Evolutionary conservation across 2,329 filamentous ascomycete species (phyloP), one percentile per base, ranked within the genome.

Genomic region (Colletotrichum liriopes): DNA sequence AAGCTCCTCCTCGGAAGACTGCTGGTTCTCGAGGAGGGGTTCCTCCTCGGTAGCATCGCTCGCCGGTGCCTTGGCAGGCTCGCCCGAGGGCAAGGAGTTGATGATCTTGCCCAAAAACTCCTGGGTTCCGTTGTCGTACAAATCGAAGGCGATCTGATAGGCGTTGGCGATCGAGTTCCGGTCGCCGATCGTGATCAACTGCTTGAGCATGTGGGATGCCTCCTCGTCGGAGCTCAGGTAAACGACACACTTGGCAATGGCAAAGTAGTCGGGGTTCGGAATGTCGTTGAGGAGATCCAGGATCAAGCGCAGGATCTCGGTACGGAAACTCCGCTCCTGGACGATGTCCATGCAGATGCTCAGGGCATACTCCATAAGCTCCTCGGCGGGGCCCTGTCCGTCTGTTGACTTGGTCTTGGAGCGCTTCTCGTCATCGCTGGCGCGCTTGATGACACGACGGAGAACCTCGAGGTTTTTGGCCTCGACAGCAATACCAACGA

Each of bases 81-180:
- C 84, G 14, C 84, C 82, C 23, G 88, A 86, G 0, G 95, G 94
- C 41, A 98, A 86, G 56, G 94, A 91, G 71, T 93, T 91, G 78
- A 96, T 92, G 55, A 99, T 94, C 83, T 96, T 98, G 76, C 92
- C 92, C 32, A 99, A 84, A 78, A 99, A 99, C 80, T 98, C 96
- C 78, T 99, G 96, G 0, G 96, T 98, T 76, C 96, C 96, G 79
- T 99, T 99, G 84, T 99, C 96, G 82, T 98, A 98, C 7, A 99
- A 88, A 79, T 99, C 96, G 78, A 99, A 99, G 1, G 96, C 96
- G 69, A 99, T 97, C 81, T 99, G 96, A 82, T 98, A 99, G 23
- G 96, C 96, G 61, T 94, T 93, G 26, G 95, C 93, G 20, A 94
- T 90, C 0, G 94, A 95, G 72, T 91, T 91, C 62, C 91, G 88